Base-by-base conservation (phyloP, 1,139 yeast species). In the Yamadazyma diddensiae region DNA sequence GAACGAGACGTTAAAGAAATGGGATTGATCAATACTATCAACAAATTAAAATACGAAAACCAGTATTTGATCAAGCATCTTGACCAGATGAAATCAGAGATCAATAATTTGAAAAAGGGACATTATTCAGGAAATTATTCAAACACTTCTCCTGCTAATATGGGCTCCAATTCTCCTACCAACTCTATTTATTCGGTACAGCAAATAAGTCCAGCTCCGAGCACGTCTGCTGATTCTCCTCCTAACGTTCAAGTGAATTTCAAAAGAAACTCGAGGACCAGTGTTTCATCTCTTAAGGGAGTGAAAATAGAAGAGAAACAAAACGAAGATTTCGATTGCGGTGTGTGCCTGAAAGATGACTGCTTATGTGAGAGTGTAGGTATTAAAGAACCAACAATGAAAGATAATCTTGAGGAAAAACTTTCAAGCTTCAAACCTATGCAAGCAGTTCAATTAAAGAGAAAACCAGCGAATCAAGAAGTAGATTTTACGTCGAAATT, bases 301-400 rank as follows among this genome's bases (percentile, higher is more conserved):
- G 3, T 25, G 11, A 26, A 18, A 20, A 31, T 31, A 13, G 21
- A 20, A 16, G 35, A 31, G 20, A 24, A 27, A 6, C 34, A 31
- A 15, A 15, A 31, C 11, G 32, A 34, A 8, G 35, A 28, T 13
- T 65, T 62, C 37, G 77, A 71, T 44, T 82, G 92, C 52, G 83
- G 82, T 1, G 77, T 79, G 3, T 82, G 92, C 51, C 55, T 68
- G 29, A 79, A 79, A 50, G 90, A 82, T 31, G 80, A 76, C 36
- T 82, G 92, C 50, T 57, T 82, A 9, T 82, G 90, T 54, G 88
- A 75, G 35, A 59, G 69, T 2, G 74, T 79, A n/a, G 88, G 87
- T 1, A 53, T 78, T 32, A 77, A 70, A 42, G 49, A 47, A 14
- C 5, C 17, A 10, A 36, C 29, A 19, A 6, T 12, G 11, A 13